Evolutionary conservation across 768 basidiomycete species (phyloP), one percentile per base, ranked within the genome.

Genomic region (Rhodosporidiobolus odoratus): DNA sequence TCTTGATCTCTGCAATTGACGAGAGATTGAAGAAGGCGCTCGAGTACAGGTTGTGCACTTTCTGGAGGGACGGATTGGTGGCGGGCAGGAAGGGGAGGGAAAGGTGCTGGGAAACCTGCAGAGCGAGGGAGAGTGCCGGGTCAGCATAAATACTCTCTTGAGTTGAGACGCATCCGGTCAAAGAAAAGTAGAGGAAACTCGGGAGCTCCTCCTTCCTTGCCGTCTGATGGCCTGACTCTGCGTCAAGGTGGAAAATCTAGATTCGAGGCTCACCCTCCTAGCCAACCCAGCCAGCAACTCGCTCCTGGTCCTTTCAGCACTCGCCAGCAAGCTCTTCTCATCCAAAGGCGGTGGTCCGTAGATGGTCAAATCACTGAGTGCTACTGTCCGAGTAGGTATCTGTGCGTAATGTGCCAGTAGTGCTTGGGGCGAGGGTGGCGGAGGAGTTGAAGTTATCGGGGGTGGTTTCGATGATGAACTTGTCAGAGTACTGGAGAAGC

Each of bases 1-100:
- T 87, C 38, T 80, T 84, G 63, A 92, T 47, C 43, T 66, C 62
- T 35, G 76, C 72, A 5, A 76, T 41, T 35, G 58, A 56, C 7
- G 69, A 53, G n/a, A 76, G 65, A n/a, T 69, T 59, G 19, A 53
- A 54, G 62, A 76, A 76, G 21, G 76, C 72, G 19, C 61, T 58
- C n/a, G 59, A 58, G 72, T 76, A 76, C 30, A 75, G 74, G 35
- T 71, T 57, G 62, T 75, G 68, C 10, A 76, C 72, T 57, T 71
- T 75, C 23, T 66, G 58, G 54, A 75, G 71, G 25, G 72, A 71
- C 2, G 75, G 74, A 60, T 75, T 74, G 15, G 71, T 71, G 12
- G 74, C 74, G 13, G 72, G 71, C 16, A 76, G 69, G 74, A 74
- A 75, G 19, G 75, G 75, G 4, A 76, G 69, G 23, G 67, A 67